Evolutionary conservation across 2,329 filamentous ascomycete genomes (phyloP).

Genomic region (Trichoderma breve): DNA sequence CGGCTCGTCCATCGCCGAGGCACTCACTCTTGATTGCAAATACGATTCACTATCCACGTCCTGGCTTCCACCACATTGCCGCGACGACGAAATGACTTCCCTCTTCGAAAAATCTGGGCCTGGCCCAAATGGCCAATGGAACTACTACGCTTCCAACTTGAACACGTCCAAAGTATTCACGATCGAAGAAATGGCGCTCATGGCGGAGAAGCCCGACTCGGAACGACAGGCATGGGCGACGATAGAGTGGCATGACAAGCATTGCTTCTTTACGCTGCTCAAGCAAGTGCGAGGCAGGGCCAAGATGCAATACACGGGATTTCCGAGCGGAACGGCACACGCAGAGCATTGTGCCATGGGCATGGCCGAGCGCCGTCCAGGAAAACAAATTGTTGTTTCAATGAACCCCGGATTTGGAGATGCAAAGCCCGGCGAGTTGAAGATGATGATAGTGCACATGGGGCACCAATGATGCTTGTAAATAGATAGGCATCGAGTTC

Average conservation of each 20-base stretch:
- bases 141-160: slow-evolving; percentile 27
- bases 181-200: neutral
- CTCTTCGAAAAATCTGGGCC: slow-evolving; percentile 34
- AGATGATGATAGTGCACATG: neutral
- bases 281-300: slow-evolving; percentile 6
- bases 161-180: neutral
- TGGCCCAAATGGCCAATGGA: slow-evolving; percentile 32
- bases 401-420: slow-evolving; percentile 6
- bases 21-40: slow-evolving; percentile 29
- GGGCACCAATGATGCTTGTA: neutral
- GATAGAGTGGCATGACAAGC: slow-evolving; percentile 6
- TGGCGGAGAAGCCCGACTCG: neutral
- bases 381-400: neutral
- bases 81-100: slow-evolving; percentile 29
- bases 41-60: slow-evolving; percentile 36
- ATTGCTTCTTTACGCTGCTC: slow-evolving; percentile 10
- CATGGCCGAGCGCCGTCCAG: neutral
- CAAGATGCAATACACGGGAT: slow-evolving; percentile 11
- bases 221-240: neutral
- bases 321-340: neutral
- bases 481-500: no score
- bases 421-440: neutral
- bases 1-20: slow-evolving; percentile 32
- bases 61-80: slow-evolving; percentile 33
- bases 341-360: slow-evolving; percentile 5